Percentiles rank a stretch among this genome's conserved stretches.
Evolutionary conservation across 2,329 filamentous ascomycete species (phyloP).

Genomic region (Emmonsiellopsis sp.): DNA sequence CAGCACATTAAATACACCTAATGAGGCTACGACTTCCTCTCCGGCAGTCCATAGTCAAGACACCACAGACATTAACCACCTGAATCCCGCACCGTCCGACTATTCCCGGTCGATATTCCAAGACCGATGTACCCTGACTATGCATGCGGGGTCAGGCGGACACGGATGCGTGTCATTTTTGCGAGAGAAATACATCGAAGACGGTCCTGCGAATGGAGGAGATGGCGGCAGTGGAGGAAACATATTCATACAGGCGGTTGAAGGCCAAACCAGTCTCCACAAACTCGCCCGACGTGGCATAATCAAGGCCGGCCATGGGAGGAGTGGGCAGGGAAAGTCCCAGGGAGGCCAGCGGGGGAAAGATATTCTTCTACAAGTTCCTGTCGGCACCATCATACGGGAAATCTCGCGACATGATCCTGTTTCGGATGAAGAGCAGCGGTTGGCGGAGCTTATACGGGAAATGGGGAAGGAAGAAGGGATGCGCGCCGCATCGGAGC

Average conservation of each 20-base stretch:
- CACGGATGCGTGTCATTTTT: constrained; percentile 92
- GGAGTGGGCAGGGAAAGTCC: constrained; percentile 38
- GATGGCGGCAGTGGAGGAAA: constrained; percentile 88
- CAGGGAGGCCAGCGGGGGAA: constrained; percentile 66
- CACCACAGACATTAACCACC: constrained; percentile 37
- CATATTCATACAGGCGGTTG: constrained; percentile 86
- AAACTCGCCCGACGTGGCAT: constrained; percentile 73
- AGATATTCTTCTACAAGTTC: constrained; percentile 80
- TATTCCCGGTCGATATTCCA: constrained; percentile 76
- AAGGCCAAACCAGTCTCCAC: constrained; percentile 84
- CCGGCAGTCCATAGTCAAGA: background rate
- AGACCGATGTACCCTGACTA: constrained; percentile 69
- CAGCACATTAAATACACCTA: background rate
- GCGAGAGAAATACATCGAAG: constrained; percentile 77
- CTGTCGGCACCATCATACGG: constrained; percentile 80
- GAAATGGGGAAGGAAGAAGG: constrained; percentile 32
- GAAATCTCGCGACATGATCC: constrained; percentile 75
- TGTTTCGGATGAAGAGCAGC: constrained; percentile 53
- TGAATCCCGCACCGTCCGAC: constrained; percentile 76
- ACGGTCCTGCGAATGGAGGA: constrained; percentile 88
- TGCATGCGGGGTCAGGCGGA: constrained; percentile 73
- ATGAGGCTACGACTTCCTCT: constrained; percentile 3
- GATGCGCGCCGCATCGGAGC: constrained; percentile 31
- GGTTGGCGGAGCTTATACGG: constrained; percentile 14
- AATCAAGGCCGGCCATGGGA: constrained; percentile 36